A percentile compares a stretch with the other conserved stretches of the same genome.
phyloP scores from a whole-genome alignment of 176 grass and related monocot genomes.

The Echinochloa phyllopogon region DNA sequence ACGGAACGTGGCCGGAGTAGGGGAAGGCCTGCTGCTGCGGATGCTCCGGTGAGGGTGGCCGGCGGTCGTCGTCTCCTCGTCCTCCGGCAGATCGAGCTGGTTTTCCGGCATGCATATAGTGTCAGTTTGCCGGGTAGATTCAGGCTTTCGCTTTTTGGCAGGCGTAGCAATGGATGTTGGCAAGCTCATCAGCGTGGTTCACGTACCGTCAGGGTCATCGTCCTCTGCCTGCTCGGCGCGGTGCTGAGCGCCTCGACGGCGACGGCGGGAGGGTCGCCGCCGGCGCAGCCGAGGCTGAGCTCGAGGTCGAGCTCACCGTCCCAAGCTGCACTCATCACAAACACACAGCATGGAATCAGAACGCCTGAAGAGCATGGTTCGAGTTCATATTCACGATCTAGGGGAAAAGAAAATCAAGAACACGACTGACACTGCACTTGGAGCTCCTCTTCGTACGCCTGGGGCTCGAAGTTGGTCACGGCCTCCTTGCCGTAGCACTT shows the following conservation, averaged over 20 bases:
- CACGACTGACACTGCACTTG: conserved; percentile 38
- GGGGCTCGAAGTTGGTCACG: conserved; percentile 57
- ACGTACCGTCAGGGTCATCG: conserved; percentile 28
- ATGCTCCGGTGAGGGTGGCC: background rate
- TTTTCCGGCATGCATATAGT: background rate
- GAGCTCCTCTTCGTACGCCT: conserved; percentile 27
- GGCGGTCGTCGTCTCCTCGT: background rate
- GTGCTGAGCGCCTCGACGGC: background rate
- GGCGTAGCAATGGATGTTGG: background rate
- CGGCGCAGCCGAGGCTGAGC: conserved; percentile 59
- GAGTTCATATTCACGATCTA: background rate
- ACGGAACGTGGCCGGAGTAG: background rate
- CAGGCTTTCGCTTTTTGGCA: background rate
- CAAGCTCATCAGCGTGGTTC: background rate
- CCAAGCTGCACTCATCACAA: conserved; percentile 41
- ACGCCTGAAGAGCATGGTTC: background rate
- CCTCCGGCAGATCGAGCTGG: conserved; percentile 47
- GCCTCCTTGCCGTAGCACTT: conserved; percentile 60
- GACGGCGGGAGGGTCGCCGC: conserved; percentile 19
- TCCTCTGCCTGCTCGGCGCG: conserved; percentile 28
- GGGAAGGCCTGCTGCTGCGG: conserved; percentile 25
- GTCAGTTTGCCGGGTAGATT: no score
- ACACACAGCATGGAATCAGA: background rate
- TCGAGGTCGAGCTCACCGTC: conserved; percentile 55
- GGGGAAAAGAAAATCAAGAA: background rate